A percentile compares a stretch with the other conserved stretches of the same genome.
These are phyloP conservation scores for Coniferiporia weirii DNA, from an alignment of 1,284 basidiomycete genomes.

Conservation along the genomic window DNA sequence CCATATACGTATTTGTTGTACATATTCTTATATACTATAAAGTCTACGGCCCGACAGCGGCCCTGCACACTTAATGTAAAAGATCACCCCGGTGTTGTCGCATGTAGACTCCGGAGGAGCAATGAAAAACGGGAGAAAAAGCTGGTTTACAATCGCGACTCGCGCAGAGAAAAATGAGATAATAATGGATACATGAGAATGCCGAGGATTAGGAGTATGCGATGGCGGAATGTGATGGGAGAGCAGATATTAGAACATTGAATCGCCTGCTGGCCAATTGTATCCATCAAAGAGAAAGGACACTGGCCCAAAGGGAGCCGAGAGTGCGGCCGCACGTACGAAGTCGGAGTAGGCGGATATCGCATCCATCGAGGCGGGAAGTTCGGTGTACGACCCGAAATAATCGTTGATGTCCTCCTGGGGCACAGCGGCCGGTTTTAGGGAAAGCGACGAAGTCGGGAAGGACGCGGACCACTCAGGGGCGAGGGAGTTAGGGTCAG, in stretches of 20 bases:
- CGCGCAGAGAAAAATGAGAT: no score
- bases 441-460: background rate
- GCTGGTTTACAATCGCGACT: no score
- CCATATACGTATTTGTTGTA: background rate
- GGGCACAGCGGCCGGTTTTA: background rate
- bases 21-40: slow-evolving; percentile 1
- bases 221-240: no score
- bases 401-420: background rate
- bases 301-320: background rate
- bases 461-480: background rate
- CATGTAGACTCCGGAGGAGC: no score
- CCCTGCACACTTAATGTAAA: no score
- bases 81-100: no score
- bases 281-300: background rate
- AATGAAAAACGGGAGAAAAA: no score
- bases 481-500: background rate
- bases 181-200: no score
- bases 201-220: no score
- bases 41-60: background rate
- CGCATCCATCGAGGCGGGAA: background rate
- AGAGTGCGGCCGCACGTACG: background rate
- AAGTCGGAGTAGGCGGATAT: background rate
- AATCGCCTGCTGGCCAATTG: background rate
- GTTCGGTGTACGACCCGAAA: background rate
- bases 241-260: background rate